Evolutionary conservation across 2,329 filamentous ascomycete genomes (phyloP), one percentile per base, ranked within the genome.

Genomic region (Colletotrichum sojae): DNA sequence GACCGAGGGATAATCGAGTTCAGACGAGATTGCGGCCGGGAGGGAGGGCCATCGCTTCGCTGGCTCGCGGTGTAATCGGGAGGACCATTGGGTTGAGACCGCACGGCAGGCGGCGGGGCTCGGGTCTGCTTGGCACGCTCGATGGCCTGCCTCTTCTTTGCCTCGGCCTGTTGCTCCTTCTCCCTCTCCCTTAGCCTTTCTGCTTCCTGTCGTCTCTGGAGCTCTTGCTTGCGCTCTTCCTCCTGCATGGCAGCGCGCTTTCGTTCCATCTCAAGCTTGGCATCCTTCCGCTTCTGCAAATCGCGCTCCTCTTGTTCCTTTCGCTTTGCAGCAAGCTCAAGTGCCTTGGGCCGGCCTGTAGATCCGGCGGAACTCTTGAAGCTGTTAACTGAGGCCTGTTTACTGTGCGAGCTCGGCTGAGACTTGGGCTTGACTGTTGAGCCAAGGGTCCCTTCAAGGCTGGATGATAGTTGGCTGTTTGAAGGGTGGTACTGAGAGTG

Each of bases 271-370:
- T 97, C 93, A 16, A 90, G 88, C 80, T 97, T 97, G 45, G 92
- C 90, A 20, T 97, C 93, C 9, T 91, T 90, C 76, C 94, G 95
- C 57, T 91, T 89, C 75, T 94, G 91, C 15, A 90, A 89, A 72
- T 94, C 93, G 55, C 90, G 89, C 76, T 97, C 94, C 74, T 97
- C 94, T 77, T 91, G 91, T 78, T 97, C 94, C 77, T 92, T 95
- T 79, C 94, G 95, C 76, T 90, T 91, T 46, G 93, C 92, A 2
- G 92, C 93, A 55, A 92, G 85, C 62, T 95, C 90, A 22, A 95
- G 83, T 2, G 92, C 91, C 77, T 92, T 93, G 0, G 90, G 88
- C 59, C 91, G 89, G 2, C 87, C 84, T n/a, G 84, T 85, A 39
- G 90, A 86, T n/a, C 89, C 89, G 6, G 84, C 83, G 6, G 89